These are phyloP conservation scores for Bacidia gigantensis DNA, from an alignment of 495 filamentous ascomycete species.

Conservation along the genomic window DNA sequence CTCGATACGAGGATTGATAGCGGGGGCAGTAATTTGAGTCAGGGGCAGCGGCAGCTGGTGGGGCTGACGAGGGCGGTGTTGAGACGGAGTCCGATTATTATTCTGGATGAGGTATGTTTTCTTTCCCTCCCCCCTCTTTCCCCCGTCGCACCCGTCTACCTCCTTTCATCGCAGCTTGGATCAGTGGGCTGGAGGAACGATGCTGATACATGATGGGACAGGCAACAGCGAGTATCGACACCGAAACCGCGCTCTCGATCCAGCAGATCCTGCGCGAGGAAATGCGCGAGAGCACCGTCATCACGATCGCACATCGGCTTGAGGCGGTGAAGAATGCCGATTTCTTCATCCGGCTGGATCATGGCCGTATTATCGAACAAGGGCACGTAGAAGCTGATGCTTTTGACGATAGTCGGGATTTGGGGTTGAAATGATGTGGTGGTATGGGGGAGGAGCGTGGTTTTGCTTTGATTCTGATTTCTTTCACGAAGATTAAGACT, in stretches of 20 bases:
- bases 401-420: too few relatives aligned
- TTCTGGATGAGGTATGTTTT: conserved; percentile 33
- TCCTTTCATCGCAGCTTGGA: background rate
- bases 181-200: background rate
- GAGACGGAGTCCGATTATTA: conserved; percentile 32
- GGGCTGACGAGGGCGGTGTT: conserved; percentile 48
- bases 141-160: too few relatives aligned
- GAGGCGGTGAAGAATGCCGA: conserved; percentile 69
- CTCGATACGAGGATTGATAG: conserved; percentile 38
- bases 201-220: conserved; percentile 12
- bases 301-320: conserved; percentile 74
- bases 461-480: too few relatives aligned
- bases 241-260: conserved; percentile 60
- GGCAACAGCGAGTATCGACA: conserved; percentile 77
- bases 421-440: too few relatives aligned
- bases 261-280: conserved; percentile 65
- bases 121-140: background rate
- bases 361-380: conserved; percentile 37
- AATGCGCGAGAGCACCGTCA: conserved; percentile 62
- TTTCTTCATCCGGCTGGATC: conserved; percentile 56
- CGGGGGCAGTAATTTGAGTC: conserved; percentile 33
- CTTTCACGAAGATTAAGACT: too few relatives aligned
- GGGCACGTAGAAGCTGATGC: conserved; percentile 19
- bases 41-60: conserved; percentile 53
- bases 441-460: too few relatives aligned